phyloP scores from a whole-genome alignment of 495 filamentous ascomycete species.

The Endocarpon pusillum region DNA sequence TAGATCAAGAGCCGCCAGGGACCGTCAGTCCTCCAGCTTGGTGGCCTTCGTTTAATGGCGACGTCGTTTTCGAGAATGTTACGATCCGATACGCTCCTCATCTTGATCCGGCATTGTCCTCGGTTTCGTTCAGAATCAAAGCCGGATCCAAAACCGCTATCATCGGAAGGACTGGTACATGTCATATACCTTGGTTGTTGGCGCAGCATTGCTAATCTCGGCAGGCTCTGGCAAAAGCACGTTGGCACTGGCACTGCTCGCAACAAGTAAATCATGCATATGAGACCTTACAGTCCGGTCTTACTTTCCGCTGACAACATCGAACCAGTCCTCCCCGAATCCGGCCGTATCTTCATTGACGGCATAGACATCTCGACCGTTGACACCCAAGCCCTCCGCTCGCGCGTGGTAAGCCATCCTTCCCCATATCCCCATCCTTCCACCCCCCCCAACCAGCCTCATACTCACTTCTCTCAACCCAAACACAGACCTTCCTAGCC shows the following conservation, averaged over 20 bases:
- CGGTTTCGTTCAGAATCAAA: conserved; percentile 50
- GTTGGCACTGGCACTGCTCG: conserved; percentile 43
- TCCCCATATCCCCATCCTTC: too few species aligned
- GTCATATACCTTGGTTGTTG: not conserved
- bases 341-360: conserved; percentile 41
- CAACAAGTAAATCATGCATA: conserved; percentile 23
- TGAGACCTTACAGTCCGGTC: too few species aligned
- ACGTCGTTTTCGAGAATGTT: conserved; percentile 58
- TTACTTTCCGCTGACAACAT: too few species aligned
- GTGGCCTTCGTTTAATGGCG: conserved; percentile 55
- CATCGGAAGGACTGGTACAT: conserved; percentile 36
- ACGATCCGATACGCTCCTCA: conserved; percentile 63
- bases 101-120: conserved; percentile 46
- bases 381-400: conserved; percentile 39
- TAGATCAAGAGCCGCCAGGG: conserved; percentile 55
- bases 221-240: conserved; percentile 49
- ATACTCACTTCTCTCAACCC: not conserved
- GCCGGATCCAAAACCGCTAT: conserved; percentile 53
- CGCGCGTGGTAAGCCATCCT: conserved; percentile 23
- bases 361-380: conserved; percentile 41
- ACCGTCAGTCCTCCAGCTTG: conserved; percentile 46
- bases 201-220: not conserved
- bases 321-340: conserved; percentile 30
- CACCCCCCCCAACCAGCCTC: too few species aligned
- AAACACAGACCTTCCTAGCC: conserved; percentile 49